phyloP scores from a whole-genome alignment of 495 filamentous ascomycete species.

The Aspergillus campestris region DNA sequence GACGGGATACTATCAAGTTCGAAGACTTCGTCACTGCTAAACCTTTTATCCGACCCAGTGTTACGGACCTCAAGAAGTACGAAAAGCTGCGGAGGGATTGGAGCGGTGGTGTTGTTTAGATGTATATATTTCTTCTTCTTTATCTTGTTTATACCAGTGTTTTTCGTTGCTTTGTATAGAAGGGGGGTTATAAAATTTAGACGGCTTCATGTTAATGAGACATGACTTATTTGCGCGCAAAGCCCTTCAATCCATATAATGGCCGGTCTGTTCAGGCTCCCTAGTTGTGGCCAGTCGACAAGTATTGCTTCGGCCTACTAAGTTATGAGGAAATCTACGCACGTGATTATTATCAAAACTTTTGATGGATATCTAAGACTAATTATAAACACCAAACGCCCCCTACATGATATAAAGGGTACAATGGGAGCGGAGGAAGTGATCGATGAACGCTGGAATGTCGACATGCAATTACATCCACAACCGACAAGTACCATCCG shows the following conservation, averaged over 20 bases:
- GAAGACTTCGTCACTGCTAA: constrained; percentile 74
- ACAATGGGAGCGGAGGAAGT: constrained; percentile 14
- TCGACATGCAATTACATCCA: constrained; percentile 48
- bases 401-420: constrained; percentile 10
- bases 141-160: not conserved
- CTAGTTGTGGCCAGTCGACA: too few species aligned
- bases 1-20: constrained; percentile 49
- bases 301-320: too few species aligned
- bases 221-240: too few species aligned
- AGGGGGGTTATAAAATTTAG: not conserved
- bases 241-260: too few species aligned
- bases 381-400: constrained; percentile 18
- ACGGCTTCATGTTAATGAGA: not conserved
- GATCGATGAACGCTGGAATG: constrained; percentile 18
- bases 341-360: constrained; percentile 4
- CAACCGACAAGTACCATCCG: constrained; percentile 80
- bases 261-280: too few species aligned
- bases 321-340: too few species aligned
- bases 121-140: not conserved
- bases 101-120: constrained; percentile 30
- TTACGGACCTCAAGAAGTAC: constrained; percentile 67
- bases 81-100: constrained; percentile 46
- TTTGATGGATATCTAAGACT: constrained; percentile 19
- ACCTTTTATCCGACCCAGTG: constrained; percentile 66
- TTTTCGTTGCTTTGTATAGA: too few species aligned